Base-by-base conservation (phyloP, 164 flowering plant species). In the Cinnamomum chago region DNA sequence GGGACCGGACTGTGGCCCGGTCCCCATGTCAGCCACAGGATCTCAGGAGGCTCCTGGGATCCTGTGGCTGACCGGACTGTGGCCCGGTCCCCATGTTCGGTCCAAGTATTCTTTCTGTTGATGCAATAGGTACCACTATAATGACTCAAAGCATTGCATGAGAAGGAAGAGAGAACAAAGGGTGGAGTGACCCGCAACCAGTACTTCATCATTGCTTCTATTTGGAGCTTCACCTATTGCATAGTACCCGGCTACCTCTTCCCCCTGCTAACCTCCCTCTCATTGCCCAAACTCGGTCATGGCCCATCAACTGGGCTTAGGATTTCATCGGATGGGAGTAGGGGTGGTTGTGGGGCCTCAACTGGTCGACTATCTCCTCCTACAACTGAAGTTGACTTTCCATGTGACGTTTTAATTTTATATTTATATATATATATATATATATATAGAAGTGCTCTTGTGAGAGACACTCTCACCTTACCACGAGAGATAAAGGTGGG, bases 221-320 rank as follows among this genome's bases (percentile, higher is more conserved):
- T 78, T 1, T 86, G 90, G 82, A 89, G 97, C 85, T 90, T 86
- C 50, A 88, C 89, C 9, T 90, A 90, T 83, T 92, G 89, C 65
- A 83, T 87, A 75, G 79, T 90, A 83, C 93, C 97, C 0, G 95
- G 92, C 76, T 90, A 89, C 79, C 88, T 92, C 80, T 89, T 90
- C 50, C 75, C 83, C 50, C 85, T 90, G 93, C 52, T 90, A 20
- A 88, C 93, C 1, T 90, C 94, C 62, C 83, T 92, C 62, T 90
- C 97, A 1, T 88, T 91, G 90, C 67, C 90, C 93, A 10, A 80
- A 62, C 0, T 83, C 88, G 0, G 76, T 92, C 28, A 72, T 87
- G 1, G 89, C 88, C 73, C 93, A 92, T 67, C 97, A 92, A 65
- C 83, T 92, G 5, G 97, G 95, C 5, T 90, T 93, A 2, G 97